Percentiles rank a stretch among this genome's conserved stretches.
Conservation (phyloP, 208 protist species). For the Leishmania arabica region DNA sequence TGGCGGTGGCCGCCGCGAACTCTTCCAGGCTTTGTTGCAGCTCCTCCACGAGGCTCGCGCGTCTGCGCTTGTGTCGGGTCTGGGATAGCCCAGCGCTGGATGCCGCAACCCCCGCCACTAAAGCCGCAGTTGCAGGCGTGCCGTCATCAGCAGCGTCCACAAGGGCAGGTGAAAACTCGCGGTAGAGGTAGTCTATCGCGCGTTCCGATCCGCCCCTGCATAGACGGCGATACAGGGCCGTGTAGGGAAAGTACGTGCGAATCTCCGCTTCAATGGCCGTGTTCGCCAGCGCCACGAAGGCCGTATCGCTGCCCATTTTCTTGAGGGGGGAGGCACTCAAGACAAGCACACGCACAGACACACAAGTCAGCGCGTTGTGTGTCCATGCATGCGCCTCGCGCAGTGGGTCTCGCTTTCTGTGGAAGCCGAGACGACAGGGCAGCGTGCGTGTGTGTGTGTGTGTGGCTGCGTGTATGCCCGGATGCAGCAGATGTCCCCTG, state of each 20-base stretch:
- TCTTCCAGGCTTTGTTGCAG: slow-evolving; percentile 10
- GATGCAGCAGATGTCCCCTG: background rate
- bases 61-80: slow-evolving; percentile 5
- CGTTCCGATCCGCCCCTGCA: slow-evolving; percentile 11
- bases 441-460: background rate
- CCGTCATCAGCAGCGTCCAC: background rate
- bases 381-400: background rate
- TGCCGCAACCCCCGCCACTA: background rate
- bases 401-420: background rate
- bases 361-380: background rate
- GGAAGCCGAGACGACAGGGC: background rate
- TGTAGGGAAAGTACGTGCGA: slow-evolving; percentile 49
- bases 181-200: background rate
- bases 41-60: slow-evolving; percentile 16
- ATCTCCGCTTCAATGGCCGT: slow-evolving; percentile 50
- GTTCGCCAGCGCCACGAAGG: slow-evolving; percentile 2
- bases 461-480: background rate
- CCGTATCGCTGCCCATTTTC: background rate
- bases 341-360: background rate
- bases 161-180: slow-evolving; percentile 8
- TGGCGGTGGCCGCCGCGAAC: background rate
- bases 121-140: background rate
- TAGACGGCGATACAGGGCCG: slow-evolving; percentile 42
- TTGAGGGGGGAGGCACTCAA: too few relatives aligned
- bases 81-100: background rate